A percentile compares a stretch with the other conserved stretches of the same genome.
Conservation (phyloP, 2,329 filamentous ascomycete genomes). For the Plenodomus tracheiphilus region DNA sequence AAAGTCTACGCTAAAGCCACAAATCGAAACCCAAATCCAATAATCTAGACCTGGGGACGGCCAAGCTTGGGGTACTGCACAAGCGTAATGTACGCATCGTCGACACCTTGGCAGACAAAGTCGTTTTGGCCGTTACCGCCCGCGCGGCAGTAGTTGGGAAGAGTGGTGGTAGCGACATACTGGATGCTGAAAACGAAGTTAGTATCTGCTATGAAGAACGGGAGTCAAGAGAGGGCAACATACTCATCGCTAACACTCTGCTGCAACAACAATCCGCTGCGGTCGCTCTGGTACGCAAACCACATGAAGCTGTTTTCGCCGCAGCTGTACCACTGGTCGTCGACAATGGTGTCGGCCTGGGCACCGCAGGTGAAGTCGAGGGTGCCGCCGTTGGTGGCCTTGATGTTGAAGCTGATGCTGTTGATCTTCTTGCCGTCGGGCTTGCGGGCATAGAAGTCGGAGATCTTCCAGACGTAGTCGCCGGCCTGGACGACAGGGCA, state of each 20-base stretch:
- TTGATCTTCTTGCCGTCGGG: conserved; percentile 20
- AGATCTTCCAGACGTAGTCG: conserved; percentile 26
- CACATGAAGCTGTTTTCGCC: conserved; percentile 15
- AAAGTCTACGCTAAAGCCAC: not conserved
- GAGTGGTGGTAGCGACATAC: conserved; percentile 14
- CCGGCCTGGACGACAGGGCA: conserved; percentile 11
- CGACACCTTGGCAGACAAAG: conserved; percentile 74
- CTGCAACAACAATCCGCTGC: conserved; percentile 17
- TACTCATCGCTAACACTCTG: conserved; percentile 15
- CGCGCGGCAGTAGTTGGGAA: conserved; percentile 17
- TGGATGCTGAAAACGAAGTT: conserved; percentile 10
- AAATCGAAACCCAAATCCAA: not conserved
- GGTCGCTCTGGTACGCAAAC: conserved; percentile 16
- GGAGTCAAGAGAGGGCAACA: not conserved
- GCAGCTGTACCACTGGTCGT: conserved; percentile 16
- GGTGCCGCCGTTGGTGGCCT: conserved; percentile 16
- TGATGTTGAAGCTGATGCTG: conserved; percentile 19
- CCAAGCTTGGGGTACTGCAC: conserved; percentile 9
- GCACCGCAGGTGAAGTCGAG: conserved; percentile 15
- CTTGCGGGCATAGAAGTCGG: conserved; percentile 21
- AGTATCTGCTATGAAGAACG: too few species aligned
- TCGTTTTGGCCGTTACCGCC: conserved; percentile 50
- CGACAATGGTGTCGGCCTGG: conserved; percentile 6
- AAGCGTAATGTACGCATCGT: conserved; percentile 55
- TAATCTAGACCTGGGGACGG: not conserved